phyloP scores from a whole-genome alignment of 306 rosid genomes.

The Crotalaria pallida region DNA sequence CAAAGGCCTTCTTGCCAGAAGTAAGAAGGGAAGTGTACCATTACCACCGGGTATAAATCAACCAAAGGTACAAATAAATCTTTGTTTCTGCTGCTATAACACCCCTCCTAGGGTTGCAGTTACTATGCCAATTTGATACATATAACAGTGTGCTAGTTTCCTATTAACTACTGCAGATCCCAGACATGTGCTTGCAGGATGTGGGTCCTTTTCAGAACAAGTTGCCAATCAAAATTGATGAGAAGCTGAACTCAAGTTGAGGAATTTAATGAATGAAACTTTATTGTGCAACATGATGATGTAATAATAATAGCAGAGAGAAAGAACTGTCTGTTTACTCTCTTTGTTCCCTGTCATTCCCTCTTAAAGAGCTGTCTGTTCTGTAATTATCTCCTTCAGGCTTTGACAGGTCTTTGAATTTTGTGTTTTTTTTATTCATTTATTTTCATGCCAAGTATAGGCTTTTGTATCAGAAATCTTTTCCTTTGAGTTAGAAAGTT shows the following conservation, averaged over 20 bases:
- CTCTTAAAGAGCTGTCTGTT: constrained; percentile 3
- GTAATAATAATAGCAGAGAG: neutral
- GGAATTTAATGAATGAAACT: neutral
- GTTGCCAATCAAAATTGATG: constrained; percentile 23
- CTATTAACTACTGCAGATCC: constrained; percentile 35
- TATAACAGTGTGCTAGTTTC: neutral
- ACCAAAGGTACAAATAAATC: constrained; percentile 33
- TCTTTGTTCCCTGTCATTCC: neutral
- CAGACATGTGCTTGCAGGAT: constrained; percentile 36
- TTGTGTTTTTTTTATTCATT: neutral
- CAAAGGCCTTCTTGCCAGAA: constrained; percentile 72
- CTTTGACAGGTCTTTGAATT: neutral
- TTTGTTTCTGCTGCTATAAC: neutral
- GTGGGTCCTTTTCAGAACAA: constrained; percentile 32
- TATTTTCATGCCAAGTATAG: constrained; percentile 10
- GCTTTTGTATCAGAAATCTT: neutral
- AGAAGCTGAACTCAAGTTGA: constrained; percentile 26
- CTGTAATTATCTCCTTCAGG: neutral
- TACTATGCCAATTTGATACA: neutral
- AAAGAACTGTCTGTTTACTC: neutral
- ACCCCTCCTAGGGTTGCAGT: neutral
- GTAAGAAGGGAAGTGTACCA: constrained; percentile 48
- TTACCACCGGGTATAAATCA: constrained; percentile 53
- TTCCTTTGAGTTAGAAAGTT: neutral
- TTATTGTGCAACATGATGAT: neutral